Evolutionary conservation across 306 rosid genomes (phyloP).

Genomic region (Trichosanthes truncata): DNA sequence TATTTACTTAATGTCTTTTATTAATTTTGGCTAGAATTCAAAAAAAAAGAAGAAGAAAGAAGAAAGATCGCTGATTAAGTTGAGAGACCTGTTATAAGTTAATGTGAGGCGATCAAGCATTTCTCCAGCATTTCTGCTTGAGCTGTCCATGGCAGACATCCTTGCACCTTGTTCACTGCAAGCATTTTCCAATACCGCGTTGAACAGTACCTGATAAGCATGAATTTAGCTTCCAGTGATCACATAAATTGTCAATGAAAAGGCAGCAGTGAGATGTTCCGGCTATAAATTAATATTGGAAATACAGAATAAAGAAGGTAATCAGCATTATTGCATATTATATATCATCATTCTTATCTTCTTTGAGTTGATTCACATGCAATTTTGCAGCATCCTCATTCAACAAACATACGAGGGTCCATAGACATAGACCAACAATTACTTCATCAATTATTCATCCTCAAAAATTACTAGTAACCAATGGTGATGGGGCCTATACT

Average conservation of each 20-base stretch:
- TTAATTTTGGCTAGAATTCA: neutral
- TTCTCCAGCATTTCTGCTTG: constrained; percentile 98
- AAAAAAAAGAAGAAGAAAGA: neutral
- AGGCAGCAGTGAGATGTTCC: neutral
- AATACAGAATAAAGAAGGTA: neutral
- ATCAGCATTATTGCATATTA: neutral
- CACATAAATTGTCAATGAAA: neutral
- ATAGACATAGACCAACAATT: neutral
- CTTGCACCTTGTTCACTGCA: constrained; percentile 99
- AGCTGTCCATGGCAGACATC: constrained; percentile 99
- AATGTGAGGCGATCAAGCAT: constrained; percentile 99
- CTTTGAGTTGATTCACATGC: neutral
- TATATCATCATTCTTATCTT: neutral
- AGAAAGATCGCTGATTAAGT: neutral
- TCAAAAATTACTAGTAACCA: neutral
- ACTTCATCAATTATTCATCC: neutral
- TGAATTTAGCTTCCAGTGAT: neutral
- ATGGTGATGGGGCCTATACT: too few species aligned
- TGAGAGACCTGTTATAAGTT: constrained; percentile 72
- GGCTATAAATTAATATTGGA: neutral
- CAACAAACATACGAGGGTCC: neutral
- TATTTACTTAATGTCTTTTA: neutral
- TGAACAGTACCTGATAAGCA: constrained; percentile 67
- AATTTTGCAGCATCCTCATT: neutral
- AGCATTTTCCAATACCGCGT: constrained; percentile 93